A percentile compares a stretch with the other conserved stretches of the same genome.
phyloP scores from a whole-genome alignment of 2,329 filamentous ascomycete genomes.

The Aspergillus sp. region DNA sequence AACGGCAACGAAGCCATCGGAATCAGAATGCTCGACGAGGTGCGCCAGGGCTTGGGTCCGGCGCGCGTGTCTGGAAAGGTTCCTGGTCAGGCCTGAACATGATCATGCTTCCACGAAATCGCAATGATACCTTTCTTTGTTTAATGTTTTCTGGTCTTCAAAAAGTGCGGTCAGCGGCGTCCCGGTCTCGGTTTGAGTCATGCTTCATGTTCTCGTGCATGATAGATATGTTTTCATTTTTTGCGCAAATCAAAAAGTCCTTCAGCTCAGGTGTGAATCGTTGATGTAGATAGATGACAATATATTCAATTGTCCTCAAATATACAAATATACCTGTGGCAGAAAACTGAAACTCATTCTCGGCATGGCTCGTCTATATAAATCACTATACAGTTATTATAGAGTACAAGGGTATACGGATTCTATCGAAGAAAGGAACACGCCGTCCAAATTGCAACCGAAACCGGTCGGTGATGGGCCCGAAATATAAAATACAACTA shows the following conservation, averaged over 20 bases:
- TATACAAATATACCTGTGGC: background rate
- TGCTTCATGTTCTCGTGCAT: background rate
- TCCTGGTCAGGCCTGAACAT: constrained; percentile 30
- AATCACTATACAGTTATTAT: constrained; percentile 2
- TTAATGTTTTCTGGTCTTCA: background rate
- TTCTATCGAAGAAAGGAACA: constrained; percentile 4
- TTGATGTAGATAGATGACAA: background rate
- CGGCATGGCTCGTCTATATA: background rate
- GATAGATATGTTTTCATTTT: background rate
- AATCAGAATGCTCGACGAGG: constrained; percentile 86
- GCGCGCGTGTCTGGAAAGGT: constrained; percentile 56
- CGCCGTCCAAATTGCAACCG: background rate
- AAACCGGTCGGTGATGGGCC: background rate
- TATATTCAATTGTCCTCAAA: background rate
- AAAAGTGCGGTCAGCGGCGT: constrained; percentile 2
- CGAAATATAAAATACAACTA: constrained; percentile 39
- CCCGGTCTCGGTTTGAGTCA: constrained; percentile 10
- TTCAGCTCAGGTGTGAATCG: background rate
- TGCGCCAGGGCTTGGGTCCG: constrained; percentile 75
- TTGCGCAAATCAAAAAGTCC: background rate
- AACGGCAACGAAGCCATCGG: constrained; percentile 79
- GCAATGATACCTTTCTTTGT: constrained; percentile 22
- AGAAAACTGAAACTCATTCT: background rate
- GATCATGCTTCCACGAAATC: constrained; percentile 11
- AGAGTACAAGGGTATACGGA: constrained; percentile 17